Evolutionary conservation across 176 grass and related monocot genomes (phyloP).

Genomic region (Musa beccarii): DNA sequence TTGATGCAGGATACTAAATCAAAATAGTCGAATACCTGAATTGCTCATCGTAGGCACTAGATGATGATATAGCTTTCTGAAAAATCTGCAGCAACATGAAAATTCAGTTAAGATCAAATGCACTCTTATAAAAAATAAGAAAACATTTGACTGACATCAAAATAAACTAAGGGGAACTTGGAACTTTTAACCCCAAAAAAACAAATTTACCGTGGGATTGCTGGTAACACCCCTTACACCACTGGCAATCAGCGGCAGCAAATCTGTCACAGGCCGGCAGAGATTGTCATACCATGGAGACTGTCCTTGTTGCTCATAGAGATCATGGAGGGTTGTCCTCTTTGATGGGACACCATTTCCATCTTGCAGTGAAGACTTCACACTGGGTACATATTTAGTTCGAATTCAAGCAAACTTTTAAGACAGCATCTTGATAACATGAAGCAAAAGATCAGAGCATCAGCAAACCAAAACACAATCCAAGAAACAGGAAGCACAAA

Average conservation of each 20-base stretch:
- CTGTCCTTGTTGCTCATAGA: constrained; percentile 84
- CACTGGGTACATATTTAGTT: constrained; percentile 12
- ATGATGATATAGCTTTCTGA: constrained; percentile 92
- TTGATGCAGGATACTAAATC: neutral
- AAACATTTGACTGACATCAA: neutral
- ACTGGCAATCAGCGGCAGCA: constrained; percentile 64
- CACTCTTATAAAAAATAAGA: neutral
- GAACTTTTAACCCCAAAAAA: neutral
- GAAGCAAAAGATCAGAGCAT: neutral
- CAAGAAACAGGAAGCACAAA: neutral
- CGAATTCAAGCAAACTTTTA: neutral
- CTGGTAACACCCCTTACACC: constrained; percentile 94
- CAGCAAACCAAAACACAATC: neutral
- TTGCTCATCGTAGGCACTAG: constrained; percentile 87
- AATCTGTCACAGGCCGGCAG: constrained; percentile 82
- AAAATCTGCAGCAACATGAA: constrained; percentile 59
- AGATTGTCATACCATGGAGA: constrained; percentile 99
- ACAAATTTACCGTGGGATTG: constrained; percentile 70
- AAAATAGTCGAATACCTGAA: constrained; percentile 44
- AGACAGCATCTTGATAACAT: neutral
- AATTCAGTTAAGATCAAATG: constrained; percentile 1
- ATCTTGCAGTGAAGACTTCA: constrained; percentile 42
- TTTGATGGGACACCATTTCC: constrained; percentile 60
- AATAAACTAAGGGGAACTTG: neutral
- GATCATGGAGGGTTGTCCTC: constrained; percentile 66